Percentiles rank a stretch among this genome's conserved stretches.
Conservation (phyloP, 2,329 filamentous ascomycete species). For the Neocatenulostroma microsporum region DNA sequence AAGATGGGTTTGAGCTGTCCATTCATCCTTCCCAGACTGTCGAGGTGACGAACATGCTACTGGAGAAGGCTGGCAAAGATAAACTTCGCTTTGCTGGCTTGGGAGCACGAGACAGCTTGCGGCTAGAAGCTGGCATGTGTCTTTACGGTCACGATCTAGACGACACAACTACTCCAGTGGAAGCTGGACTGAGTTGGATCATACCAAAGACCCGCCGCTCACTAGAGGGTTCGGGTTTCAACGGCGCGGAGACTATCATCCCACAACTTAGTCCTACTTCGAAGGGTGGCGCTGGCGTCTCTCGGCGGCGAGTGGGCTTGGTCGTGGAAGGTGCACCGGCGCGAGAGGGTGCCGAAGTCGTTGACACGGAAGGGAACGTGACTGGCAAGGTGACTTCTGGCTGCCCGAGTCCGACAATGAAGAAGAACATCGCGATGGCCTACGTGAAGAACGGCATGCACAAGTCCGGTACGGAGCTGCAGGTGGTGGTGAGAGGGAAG, state of each 20-base stretch:
- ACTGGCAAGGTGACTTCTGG: conserved; percentile 83
- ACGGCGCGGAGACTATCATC: conserved; percentile 71
- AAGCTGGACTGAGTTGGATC: conserved; percentile 66
- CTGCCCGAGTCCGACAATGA: conserved; percentile 76
- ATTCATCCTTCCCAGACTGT: conserved; percentile 61
- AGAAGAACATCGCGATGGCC: conserved; percentile 93
- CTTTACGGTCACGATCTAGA: conserved; percentile 98
- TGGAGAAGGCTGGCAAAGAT: conserved; percentile 50
- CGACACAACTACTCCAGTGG: conserved; percentile 63
- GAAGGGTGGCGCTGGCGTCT: conserved; percentile 63
- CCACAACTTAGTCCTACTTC: conserved; percentile 65
- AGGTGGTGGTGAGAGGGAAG: conserved; percentile 69
- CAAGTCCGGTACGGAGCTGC: conserved; percentile 74
- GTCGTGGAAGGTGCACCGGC: conserved; percentile 80
- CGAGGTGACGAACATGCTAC: conserved; percentile 60
- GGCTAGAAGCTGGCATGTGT: conserved; percentile 96
- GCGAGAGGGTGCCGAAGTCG: conserved; percentile 75
- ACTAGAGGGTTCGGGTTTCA: conserved; percentile 58
- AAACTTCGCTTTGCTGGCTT: conserved; percentile 76
- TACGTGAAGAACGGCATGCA: conserved; percentile 76
- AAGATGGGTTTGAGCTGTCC: conserved; percentile 96
- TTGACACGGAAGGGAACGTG: conserved; percentile 55
- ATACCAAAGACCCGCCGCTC: conserved; percentile 69
- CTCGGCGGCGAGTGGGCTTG: conserved; percentile 69
- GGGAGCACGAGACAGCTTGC: conserved; percentile 82